Conservation (phyloP, 1,139 yeast species). For the Pichia sp. region DNA sequence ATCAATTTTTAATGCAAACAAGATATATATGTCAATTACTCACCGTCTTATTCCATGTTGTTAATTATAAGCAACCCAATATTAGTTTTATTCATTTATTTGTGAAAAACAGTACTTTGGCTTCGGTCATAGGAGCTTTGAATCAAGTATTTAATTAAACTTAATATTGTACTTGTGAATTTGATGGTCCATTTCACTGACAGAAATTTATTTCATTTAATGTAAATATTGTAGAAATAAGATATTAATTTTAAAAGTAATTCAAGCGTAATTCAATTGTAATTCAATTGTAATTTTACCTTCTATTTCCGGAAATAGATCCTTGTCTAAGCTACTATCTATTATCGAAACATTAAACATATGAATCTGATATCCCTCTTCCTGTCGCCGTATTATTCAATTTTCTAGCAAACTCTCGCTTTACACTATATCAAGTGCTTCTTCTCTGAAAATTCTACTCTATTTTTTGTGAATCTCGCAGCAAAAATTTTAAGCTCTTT, state of each 20-base stretch:
- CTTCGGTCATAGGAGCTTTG: slow-evolving; percentile 18
- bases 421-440: too few relatives aligned
- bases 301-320: too few relatives aligned
- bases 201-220: slow-evolving; percentile 29
- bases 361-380: too few relatives aligned
- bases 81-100: not conserved
- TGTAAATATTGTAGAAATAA: not conserved
- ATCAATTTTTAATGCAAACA: slow-evolving; percentile 96
- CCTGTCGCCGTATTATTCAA: too few relatives aligned
- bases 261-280: not conserved
- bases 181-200: slow-evolving; percentile 61
- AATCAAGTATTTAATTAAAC: not conserved
- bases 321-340: too few relatives aligned
- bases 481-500: too few relatives aligned
- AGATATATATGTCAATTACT: slow-evolving; percentile 68
- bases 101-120: slow-evolving; percentile 13
- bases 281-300: not conserved
- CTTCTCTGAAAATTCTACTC: too few relatives aligned
- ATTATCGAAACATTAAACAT: too few relatives aligned
- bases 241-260: too few relatives aligned
- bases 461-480: too few relatives aligned
- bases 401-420: too few relatives aligned
- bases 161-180: slow-evolving; percentile 14
- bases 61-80: slow-evolving; percentile 9
- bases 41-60: slow-evolving; percentile 43